Evolutionary conservation across 202 grass and related monocot species (phyloP).

Genomic region (Setaria viridis): DNA sequence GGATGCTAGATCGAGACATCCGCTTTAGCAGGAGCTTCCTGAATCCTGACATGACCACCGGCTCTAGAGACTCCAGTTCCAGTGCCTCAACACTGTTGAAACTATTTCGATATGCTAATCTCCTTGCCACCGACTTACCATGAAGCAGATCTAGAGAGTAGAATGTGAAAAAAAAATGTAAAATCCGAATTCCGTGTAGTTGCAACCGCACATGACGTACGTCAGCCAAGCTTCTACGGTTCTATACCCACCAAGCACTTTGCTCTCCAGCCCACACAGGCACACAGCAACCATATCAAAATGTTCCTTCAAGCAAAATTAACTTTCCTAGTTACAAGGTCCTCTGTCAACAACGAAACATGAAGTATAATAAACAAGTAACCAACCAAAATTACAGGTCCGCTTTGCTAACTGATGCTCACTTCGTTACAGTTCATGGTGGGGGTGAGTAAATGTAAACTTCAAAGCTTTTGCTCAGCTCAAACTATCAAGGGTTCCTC

Average conservation of each 20-base stretch:
- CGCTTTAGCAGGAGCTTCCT: too few relatives aligned
- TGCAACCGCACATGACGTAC: not conserved
- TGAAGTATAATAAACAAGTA: constrained; percentile 25
- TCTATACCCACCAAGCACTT: not conserved
- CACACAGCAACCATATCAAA: constrained; percentile 14
- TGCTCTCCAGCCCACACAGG: not conserved
- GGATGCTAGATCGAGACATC: too few relatives aligned
- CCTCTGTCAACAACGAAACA: constrained; percentile 21
- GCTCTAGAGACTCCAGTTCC: not conserved
- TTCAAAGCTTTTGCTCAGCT: constrained; percentile 26
- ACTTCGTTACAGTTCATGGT: constrained; percentile 38
- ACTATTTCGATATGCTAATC: not conserved
- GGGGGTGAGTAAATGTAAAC: constrained; percentile 46
- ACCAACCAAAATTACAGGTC: constrained; percentile 43
- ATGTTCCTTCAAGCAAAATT: constrained; percentile 25
- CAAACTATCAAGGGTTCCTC: constrained; percentile 33
- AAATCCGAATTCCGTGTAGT: too few relatives aligned
- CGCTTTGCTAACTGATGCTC: not conserved
- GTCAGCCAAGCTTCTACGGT: not conserved
- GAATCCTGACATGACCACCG: not conserved
- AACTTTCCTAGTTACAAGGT: constrained; percentile 37
- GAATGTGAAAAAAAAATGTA: not conserved
- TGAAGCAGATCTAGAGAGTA: not conserved
- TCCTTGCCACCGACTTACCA: not conserved
- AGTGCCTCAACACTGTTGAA: too few relatives aligned